Evolutionary conservation across 495 filamentous ascomycete genomes (phyloP).

Genomic region (Penicillium atrosanguineum): DNA sequence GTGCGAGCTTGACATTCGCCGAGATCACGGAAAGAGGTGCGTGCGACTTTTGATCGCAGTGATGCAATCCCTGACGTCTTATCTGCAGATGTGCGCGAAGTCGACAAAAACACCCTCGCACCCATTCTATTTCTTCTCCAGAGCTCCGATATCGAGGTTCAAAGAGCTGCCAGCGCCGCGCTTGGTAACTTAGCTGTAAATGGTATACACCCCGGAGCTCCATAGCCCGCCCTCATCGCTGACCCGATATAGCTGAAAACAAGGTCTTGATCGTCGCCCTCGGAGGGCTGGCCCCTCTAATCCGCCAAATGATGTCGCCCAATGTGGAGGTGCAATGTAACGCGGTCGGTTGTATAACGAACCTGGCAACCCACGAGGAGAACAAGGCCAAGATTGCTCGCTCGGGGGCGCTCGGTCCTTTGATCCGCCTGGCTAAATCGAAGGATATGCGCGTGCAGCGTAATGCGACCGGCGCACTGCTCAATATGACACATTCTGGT

Average conservation of each 20-base stretch:
- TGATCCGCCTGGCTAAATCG: conserved; percentile 90
- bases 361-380: conserved; percentile 95
- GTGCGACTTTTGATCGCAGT: conserved; percentile 19
- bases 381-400: conserved; percentile 98
- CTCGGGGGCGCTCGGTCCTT: conserved; percentile 84
- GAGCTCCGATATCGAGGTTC: conserved; percentile 93
- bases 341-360: conserved; percentile 97
- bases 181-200: conserved; percentile 96
- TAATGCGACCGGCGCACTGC: conserved; percentile 91
- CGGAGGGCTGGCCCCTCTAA: conserved; percentile 85
- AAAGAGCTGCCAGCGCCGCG: conserved; percentile 93
- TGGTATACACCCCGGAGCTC: conserved; percentile 55
- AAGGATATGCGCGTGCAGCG: conserved; percentile 98
- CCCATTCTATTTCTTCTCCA: conserved; percentile 94
- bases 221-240: conserved; percentile 27
- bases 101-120: conserved; percentile 90
- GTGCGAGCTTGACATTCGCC: conserved; percentile 96
- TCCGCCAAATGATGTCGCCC: conserved; percentile 97
- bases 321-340: conserved; percentile 99
- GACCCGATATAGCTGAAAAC: conserved; percentile 76
- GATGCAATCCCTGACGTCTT: conserved; percentile 13
- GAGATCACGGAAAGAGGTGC: conserved; percentile 98
- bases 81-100: conserved; percentile 83
- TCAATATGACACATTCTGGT: conserved; percentile 99
- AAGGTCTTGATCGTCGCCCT: conserved; percentile 94